These are phyloP conservation scores for Parastagonospora nodorum DNA, from an alignment of 2,329 filamentous ascomycete genomes.

Conservation along the genomic window DNA sequence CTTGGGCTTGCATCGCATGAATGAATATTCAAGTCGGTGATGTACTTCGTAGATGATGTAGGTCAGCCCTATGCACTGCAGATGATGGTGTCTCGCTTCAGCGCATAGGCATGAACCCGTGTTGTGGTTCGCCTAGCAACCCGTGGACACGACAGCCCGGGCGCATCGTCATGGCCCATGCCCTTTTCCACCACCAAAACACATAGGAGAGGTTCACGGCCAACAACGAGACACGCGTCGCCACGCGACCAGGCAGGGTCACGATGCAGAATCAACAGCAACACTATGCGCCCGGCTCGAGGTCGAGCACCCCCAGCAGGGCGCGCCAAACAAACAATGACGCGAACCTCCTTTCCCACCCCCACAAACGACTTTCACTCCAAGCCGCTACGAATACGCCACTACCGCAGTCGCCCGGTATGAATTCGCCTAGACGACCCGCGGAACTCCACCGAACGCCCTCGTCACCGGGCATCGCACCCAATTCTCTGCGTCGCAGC, in stretches of 20 bases:
- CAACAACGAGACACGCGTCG: constrained; percentile 27
- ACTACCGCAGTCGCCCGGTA: constrained; percentile 36
- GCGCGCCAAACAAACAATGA: constrained; percentile 44
- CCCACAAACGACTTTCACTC: constrained; percentile 46
- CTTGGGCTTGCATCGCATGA: no score
- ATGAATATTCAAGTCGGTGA: no score
- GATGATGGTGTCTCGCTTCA: constrained; percentile 16
- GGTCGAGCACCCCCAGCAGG: constrained; percentile 13
- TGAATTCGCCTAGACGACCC: constrained; percentile 28
- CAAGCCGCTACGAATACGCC: constrained; percentile 37
- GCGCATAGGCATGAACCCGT: constrained; percentile 5
- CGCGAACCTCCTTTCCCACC: constrained; percentile 37
- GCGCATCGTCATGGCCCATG: constrained; percentile 19
- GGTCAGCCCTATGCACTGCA: constrained; percentile 15
- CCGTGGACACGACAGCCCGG: constrained; percentile 4
- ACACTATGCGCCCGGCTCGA: constrained; percentile 11
- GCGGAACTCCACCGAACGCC: constrained; percentile 25
- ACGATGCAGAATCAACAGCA: constrained; percentile 32
- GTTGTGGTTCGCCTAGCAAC: constrained; percentile 10
- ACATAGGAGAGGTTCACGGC: constrained; percentile 2
- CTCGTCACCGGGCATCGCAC: constrained; percentile 34
- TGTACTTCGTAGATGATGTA: no score
- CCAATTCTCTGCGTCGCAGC: constrained; percentile 48
- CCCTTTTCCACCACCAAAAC: constrained; percentile 15
- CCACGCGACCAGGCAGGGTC: constrained; percentile 27